A percentile compares a stretch with the other conserved stretches of the same genome.
phyloP scores from a whole-genome alignment of 116 monocot species.

The Cymodocea nodosa region DNA sequence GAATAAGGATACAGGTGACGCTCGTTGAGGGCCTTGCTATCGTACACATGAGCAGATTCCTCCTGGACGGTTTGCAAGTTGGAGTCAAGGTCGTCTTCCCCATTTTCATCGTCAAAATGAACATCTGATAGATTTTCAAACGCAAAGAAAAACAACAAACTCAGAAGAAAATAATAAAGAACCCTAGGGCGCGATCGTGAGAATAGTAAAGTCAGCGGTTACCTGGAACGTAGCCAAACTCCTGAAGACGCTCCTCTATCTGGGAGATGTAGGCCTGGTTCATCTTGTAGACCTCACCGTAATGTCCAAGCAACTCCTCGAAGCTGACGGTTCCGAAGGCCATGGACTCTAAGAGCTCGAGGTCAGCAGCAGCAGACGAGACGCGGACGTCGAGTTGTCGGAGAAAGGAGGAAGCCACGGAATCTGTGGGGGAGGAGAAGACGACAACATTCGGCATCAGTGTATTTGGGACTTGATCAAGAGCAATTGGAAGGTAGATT shows the following conservation, averaged over 20 bases:
- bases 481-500: neutral
- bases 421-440: constrained; percentile 25
- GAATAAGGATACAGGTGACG: constrained; percentile 61
- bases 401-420: constrained; percentile 48
- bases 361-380: constrained; percentile 39
- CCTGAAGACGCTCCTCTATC: constrained; percentile 34
- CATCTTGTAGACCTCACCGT: constrained; percentile 46
- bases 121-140: constrained; percentile 4
- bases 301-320: constrained; percentile 85
- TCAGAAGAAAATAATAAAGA: neutral
- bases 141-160: neutral
- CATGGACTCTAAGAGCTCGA: constrained; percentile 62
- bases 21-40: constrained; percentile 16
- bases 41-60: neutral
- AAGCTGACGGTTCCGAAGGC: constrained; percentile 78
- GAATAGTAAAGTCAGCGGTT: neutral
- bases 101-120: constrained; percentile 20
- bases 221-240: constrained; percentile 65
- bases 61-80: constrained; percentile 9
- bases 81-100: constrained; percentile 9
- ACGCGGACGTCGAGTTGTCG: constrained; percentile 32
- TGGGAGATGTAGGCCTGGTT: constrained; percentile 31
- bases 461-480: too few species aligned
- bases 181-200: neutral
- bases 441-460: neutral